These are phyloP conservation scores for Cymbopogon flexuosus DNA, from an alignment of 202 grass and related monocot species.

Conservation along the genomic window DNA sequence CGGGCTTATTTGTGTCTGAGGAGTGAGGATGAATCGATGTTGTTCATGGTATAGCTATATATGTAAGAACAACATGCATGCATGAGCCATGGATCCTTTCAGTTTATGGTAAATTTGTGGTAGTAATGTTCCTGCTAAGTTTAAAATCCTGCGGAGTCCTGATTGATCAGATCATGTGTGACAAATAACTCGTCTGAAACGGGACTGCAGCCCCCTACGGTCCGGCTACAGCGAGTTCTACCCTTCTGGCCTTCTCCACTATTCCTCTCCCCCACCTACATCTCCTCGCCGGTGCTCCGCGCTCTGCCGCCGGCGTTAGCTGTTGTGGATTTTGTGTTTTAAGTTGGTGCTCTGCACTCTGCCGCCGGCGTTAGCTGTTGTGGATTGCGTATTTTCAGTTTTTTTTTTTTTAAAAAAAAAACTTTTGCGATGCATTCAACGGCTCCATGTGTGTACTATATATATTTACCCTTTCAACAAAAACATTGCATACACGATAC, in stretches of 20 bases:
- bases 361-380: background rate
- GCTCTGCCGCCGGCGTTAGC: too few species aligned
- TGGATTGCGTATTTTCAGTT: background rate
- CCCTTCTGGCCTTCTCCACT: too few species aligned
- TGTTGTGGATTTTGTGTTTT: too few species aligned
- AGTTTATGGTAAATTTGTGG: background rate
- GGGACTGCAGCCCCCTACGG: too few species aligned
- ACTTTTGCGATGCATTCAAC: too few species aligned
- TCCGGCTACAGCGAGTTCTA: too few species aligned
- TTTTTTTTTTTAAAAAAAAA: background rate
- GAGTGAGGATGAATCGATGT: background rate
- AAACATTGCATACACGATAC: background rate
- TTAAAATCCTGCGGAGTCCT: background rate
- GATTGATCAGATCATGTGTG: background rate
- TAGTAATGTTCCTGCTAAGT: background rate
- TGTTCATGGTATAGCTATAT: background rate
- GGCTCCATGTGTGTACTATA: too few species aligned
- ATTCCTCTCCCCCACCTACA: background rate
- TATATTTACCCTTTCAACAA: background rate
- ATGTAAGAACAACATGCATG: background rate
- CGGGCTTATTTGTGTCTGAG: background rate
- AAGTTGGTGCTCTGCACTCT: too few species aligned
- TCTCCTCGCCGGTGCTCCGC: too few species aligned
- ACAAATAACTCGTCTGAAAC: background rate
- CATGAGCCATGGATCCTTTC: background rate